Percentiles rank a stretch among this genome's conserved stretches.
Evolutionary conservation across 495 filamentous ascomycete genomes (phyloP).

Genomic region (Letharia lupina): DNA sequence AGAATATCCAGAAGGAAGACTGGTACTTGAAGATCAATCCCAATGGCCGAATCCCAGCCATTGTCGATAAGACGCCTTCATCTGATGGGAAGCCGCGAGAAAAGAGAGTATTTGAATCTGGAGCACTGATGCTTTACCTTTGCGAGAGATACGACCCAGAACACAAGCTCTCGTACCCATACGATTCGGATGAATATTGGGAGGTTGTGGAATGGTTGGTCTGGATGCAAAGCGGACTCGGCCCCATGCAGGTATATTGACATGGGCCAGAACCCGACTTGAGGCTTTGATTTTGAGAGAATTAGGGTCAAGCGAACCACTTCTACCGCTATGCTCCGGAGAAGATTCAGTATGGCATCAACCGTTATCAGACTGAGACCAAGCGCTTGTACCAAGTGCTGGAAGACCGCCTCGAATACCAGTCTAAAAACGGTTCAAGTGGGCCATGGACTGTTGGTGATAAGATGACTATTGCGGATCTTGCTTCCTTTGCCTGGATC

Average conservation of each 20-base stretch:
- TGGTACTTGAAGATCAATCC: constrained; percentile 87
- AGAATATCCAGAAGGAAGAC: constrained; percentile 62
- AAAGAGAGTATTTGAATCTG: constrained; percentile 41
- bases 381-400: constrained; percentile 36
- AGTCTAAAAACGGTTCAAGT: constrained; percentile 24
- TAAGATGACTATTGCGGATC: constrained; percentile 39
- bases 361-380: constrained; percentile 35
- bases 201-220: constrained; percentile 41
- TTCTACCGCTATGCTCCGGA: constrained; percentile 34
- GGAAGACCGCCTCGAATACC: constrained; percentile 36
- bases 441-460: constrained; percentile 37
- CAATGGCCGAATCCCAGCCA: constrained; percentile 80
- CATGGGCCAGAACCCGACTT: neutral
- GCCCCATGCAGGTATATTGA: constrained; percentile 29
- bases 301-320: constrained; percentile 36
- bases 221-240: constrained; percentile 38
- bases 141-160: constrained; percentile 40
- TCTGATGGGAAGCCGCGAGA: constrained; percentile 29
- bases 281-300: neutral
- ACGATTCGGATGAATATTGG: constrained; percentile 36
- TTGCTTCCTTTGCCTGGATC: constrained; percentile 36
- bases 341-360: constrained; percentile 37
- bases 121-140: constrained; percentile 42
- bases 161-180: constrained; percentile 37
- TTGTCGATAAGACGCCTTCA: constrained; percentile 51